phyloP scores from a whole-genome alignment of 192 early-diverging fungal genomes.

The Phycomyces nitens region DNA sequence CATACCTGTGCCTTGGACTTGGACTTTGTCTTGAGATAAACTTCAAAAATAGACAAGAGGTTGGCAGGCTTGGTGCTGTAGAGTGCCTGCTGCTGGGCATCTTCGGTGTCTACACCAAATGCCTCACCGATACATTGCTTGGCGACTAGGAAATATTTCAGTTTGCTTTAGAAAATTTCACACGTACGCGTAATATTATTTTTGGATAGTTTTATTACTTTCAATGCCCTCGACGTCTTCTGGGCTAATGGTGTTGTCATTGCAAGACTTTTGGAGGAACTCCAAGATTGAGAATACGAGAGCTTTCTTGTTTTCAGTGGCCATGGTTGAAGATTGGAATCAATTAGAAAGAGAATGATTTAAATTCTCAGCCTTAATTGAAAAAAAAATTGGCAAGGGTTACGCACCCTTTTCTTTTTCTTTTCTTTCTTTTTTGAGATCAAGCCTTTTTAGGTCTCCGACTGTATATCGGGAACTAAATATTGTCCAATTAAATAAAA shows the following conservation, averaged over 20 bases:
- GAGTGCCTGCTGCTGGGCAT: constrained; percentile 57
- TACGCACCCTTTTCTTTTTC: no score
- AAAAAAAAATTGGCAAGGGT: no score
- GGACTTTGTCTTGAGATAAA: constrained; percentile 78
- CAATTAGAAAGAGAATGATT: background rate
- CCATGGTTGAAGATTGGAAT: constrained; percentile 18
- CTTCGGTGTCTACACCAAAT: constrained; percentile 80
- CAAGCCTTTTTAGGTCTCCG: no score
- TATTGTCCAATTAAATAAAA: no score
- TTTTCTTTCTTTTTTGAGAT: no score
- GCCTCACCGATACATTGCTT: constrained; percentile 94
- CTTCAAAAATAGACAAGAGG: constrained; percentile 85
- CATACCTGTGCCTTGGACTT: constrained; percentile 23
- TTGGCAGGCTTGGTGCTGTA: constrained; percentile 86
- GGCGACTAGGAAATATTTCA: constrained; percentile 61
- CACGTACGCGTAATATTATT: background rate
- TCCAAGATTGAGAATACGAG: constrained; percentile 83
- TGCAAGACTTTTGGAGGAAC: constrained; percentile 67
- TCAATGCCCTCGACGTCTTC: constrained; percentile 83
- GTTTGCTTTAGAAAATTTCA: no score
- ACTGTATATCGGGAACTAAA: no score
- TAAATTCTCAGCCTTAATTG: background rate
- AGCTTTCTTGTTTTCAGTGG: constrained; percentile 62
- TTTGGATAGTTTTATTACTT: constrained; percentile 43
- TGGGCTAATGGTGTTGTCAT: constrained; percentile 63